These are phyloP conservation scores for Daldinia eschscholtzii DNA, from an alignment of 2,329 filamentous ascomycete genomes.

Conservation along the genomic window DNA sequence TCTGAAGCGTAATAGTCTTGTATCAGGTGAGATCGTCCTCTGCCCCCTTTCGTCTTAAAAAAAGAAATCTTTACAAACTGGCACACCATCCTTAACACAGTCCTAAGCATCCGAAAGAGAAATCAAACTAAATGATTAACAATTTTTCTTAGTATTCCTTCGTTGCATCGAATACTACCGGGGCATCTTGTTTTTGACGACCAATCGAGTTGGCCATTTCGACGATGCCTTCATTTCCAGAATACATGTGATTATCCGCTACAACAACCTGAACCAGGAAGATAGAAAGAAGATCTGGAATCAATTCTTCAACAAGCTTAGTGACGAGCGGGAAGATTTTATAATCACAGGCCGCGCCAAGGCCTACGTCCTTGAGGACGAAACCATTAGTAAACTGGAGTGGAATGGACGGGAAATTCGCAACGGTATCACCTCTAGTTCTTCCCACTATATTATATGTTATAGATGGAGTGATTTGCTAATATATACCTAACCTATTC, in stretches of 20 bases:
- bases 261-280: slow-evolving; percentile 37
- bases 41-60: too few relatives aligned
- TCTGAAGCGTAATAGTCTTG: slow-evolving; percentile 27
- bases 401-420: slow-evolving; percentile 33
- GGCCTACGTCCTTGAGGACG: slow-evolving; percentile 24
- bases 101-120: too few relatives aligned
- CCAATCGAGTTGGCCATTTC: slow-evolving; percentile 53
- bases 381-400: slow-evolving; percentile 1
- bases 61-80: too few relatives aligned
- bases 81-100: too few relatives aligned
- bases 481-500: too few relatives aligned
- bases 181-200: slow-evolving; percentile 49
- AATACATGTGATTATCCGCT: slow-evolving; percentile 51
- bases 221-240: slow-evolving; percentile 56
- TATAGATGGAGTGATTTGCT: too few relatives aligned
- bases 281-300: slow-evolving; percentile 46
- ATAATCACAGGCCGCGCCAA: slow-evolving; percentile 5
- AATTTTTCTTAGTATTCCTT: slow-evolving; percentile 40
- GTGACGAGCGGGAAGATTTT: slow-evolving; percentile 21
- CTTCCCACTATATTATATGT: too few relatives aligned
- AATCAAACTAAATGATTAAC: too few relatives aligned
- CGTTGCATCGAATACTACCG: slow-evolving; percentile 46
- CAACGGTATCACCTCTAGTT: slow-evolving; percentile 3
- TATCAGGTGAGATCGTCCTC: slow-evolving; percentile 15
- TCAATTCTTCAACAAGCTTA: slow-evolving; percentile 38